Conservation (phyloP, 2,329 filamentous ascomycete species). For the Remersonia thermophila region DNA sequence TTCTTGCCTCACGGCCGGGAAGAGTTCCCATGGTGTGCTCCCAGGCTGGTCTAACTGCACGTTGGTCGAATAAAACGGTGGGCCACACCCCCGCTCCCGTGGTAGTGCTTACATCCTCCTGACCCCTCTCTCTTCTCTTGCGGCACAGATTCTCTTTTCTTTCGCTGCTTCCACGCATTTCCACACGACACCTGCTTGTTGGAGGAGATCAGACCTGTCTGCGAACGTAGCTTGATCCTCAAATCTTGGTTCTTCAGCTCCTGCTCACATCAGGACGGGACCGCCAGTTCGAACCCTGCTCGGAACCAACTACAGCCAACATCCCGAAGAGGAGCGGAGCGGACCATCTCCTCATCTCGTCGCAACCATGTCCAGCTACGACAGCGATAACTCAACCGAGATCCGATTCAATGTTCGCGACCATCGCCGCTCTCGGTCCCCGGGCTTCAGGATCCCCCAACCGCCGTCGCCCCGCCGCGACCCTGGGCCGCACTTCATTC, state of each 20-base stretch:
- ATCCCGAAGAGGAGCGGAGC: neutral
- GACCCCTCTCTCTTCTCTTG: conserved; percentile 14
- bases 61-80: conserved; percentile 18
- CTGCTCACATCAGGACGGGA: no score
- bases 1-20: conserved; percentile 7
- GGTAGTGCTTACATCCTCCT: conserved; percentile 16
- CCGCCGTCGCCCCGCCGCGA: conserved; percentile 12
- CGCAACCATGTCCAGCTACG: conserved; percentile 12
- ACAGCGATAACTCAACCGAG: conserved; percentile 42
- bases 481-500: conserved; percentile 33
- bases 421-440: no score
- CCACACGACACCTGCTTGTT: conserved; percentile 1
- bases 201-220: neutral
- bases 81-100: conserved; percentile 19
- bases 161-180: conserved; percentile 1
- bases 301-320: neutral
- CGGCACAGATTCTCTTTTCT: conserved; percentile 6
- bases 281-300: neutral
- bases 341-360: neutral
- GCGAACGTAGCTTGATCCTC: no score
- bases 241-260: no score
- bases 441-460: conserved; percentile 19
- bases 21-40: conserved; percentile 4
- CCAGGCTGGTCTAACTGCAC: conserved; percentile 6
- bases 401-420: conserved; percentile 28